phyloP scores from a whole-genome alignment of 192 early-diverging fungal genomes.

The Coemansia javaensis region DNA sequence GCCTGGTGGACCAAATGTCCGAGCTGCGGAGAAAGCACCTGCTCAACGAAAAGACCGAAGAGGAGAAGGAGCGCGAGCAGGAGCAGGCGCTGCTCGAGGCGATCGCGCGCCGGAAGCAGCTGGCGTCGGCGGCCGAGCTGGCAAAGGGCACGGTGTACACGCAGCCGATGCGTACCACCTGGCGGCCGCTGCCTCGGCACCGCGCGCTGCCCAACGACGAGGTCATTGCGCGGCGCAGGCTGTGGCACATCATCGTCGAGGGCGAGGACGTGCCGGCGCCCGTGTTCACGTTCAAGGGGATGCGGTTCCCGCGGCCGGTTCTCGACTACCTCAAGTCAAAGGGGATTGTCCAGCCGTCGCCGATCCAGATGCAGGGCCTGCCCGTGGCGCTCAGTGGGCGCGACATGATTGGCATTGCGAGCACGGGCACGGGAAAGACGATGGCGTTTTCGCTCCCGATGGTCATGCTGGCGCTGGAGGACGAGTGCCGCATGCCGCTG shows the following conservation, averaged over 20 bases:
- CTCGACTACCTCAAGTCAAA: slow-evolving; percentile 74
- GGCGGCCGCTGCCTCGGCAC: slow-evolving; percentile 75
- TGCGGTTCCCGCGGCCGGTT: slow-evolving; percentile 80
- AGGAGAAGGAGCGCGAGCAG: slow-evolving; percentile 77
- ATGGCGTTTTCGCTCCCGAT: slow-evolving; percentile 92
- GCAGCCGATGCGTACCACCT: slow-evolving; percentile 80
- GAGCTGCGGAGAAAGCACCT: slow-evolving; percentile 63
- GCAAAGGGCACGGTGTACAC: slow-evolving; percentile 83
- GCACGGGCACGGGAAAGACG: slow-evolving; percentile 97
- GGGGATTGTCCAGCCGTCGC: slow-evolving; percentile 83
- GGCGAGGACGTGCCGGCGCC: slow-evolving; percentile 83
- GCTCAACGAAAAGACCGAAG: slow-evolving; percentile 65
- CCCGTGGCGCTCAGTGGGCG: slow-evolving; percentile 85
- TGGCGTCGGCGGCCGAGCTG: slow-evolving; percentile 81
- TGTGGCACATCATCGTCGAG: slow-evolving; percentile 86
- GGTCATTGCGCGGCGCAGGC: slow-evolving; percentile 59
- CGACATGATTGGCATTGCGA: slow-evolving; percentile 98
- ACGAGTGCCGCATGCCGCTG: slow-evolving; percentile 79
- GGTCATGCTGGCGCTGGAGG: slow-evolving; percentile 88
- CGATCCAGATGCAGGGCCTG: slow-evolving; percentile 96
- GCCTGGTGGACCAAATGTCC: slow-evolving; percentile 82
- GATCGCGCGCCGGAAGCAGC: slow-evolving; percentile 69
- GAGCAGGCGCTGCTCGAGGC: slow-evolving; percentile 79
- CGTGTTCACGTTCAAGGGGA: slow-evolving; percentile 74
- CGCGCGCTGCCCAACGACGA: slow-evolving; percentile 53